phyloP scores from a whole-genome alignment of 2,329 filamentous ascomycete genomes.

The Talaromyces sp. region DNA sequence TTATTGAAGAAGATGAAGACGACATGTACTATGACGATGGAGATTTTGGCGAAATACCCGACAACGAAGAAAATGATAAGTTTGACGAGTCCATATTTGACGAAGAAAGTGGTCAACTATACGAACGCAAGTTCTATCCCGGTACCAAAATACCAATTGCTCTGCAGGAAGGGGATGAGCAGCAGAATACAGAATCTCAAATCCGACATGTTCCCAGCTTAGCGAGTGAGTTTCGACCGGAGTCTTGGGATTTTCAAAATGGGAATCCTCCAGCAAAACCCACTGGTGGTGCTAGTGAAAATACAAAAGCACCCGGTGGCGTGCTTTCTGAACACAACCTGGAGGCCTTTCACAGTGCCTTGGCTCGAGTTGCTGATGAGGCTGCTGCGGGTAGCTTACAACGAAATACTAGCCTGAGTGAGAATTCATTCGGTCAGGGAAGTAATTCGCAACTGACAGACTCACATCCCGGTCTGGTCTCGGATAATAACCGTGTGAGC shows the following conservation, averaged over 20 bases:
- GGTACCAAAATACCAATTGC: constrained; percentile 17
- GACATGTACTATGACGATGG: constrained; percentile 50
- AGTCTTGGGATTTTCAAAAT: constrained; percentile 17
- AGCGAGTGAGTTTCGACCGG: constrained; percentile 31
- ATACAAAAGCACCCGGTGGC: constrained; percentile 30
- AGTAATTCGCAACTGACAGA: constrained; percentile 36
- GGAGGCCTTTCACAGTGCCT: constrained; percentile 74
- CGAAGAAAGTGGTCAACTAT: constrained; percentile 44
- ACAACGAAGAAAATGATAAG: constrained; percentile 29
- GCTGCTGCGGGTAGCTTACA: constrained; percentile 74
- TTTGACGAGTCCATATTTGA: constrained; percentile 51
- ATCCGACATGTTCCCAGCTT: constrained; percentile 36
- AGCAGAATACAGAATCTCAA: constrained; percentile 18
- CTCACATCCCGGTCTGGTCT: constrained; percentile 45
- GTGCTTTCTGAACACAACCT: constrained; percentile 56
- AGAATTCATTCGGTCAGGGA: constrained; percentile 36
- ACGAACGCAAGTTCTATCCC: constrained; percentile 34
- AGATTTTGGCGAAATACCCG: constrained; percentile 40
- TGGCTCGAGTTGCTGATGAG: constrained; percentile 75
- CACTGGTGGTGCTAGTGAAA: constrained; percentile 30
- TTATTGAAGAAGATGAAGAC: constrained; percentile 28
- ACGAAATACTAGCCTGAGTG: constrained; percentile 53
- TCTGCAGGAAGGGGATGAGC: not conserved
- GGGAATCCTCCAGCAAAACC: constrained; percentile 26
- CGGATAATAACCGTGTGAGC: constrained; percentile 47